These are phyloP conservation scores for Coemansia sp. DNA, from an alignment of 192 early-diverging fungal species.

Conservation along the genomic window DNA sequence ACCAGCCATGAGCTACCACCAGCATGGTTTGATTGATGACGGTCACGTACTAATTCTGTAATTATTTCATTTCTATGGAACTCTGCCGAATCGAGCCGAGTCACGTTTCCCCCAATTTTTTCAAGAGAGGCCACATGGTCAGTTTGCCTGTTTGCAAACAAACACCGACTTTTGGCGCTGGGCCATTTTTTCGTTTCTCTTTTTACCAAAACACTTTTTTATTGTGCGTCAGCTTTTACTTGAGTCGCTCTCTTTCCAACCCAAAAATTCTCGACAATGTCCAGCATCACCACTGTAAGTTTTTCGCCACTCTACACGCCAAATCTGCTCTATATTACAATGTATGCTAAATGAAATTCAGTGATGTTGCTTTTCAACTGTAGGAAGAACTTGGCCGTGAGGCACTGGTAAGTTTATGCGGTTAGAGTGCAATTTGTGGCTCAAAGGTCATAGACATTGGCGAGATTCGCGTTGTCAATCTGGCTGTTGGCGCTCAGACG, in stretches of 20 bases:
- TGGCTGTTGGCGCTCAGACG: background rate
- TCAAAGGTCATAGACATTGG: background rate
- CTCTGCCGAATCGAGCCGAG: background rate
- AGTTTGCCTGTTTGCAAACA: constrained; percentile 4
- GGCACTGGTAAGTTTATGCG: constrained; percentile 42
- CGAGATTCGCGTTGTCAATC: background rate
- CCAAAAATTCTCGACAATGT: constrained; percentile 15
- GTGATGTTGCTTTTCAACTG: background rate
- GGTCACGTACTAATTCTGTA: no score
- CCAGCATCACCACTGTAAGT: constrained; percentile 48
- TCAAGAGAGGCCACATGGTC: background rate
- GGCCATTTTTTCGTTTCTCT: constrained; percentile 16
- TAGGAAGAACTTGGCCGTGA: constrained; percentile 51
- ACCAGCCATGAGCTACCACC: no score
- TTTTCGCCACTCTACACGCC: background rate
- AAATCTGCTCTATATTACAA: background rate
- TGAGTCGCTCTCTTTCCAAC: constrained; percentile 14
- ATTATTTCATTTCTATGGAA: background rate
- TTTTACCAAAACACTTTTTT: constrained; percentile 7
- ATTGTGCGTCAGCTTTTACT: constrained; percentile 10
- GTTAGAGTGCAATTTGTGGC: background rate
- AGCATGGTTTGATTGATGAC: no score
- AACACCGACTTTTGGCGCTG: constrained; percentile 11
- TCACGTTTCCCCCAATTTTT: constrained; percentile 12
- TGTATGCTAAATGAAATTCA: background rate